These are phyloP conservation scores for Coniferiporia weirii DNA, from an alignment of 1,284 basidiomycete species.

Conservation along the genomic window DNA sequence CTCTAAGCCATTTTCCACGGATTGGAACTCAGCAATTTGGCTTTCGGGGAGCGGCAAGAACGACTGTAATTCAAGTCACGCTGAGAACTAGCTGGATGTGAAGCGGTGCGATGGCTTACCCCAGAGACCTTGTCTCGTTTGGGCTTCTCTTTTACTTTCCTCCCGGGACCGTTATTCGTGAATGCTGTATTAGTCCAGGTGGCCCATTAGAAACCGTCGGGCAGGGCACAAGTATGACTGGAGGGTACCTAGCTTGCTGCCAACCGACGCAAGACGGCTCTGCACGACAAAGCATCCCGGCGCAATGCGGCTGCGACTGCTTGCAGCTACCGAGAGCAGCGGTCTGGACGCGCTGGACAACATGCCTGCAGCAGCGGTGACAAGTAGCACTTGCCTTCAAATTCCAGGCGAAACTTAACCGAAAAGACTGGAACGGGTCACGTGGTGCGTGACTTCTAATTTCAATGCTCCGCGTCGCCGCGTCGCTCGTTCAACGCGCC, in stretches of 20 bases:
- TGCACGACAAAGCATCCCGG: slow-evolving; percentile 1
- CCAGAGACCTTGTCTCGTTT: slow-evolving; percentile 11
- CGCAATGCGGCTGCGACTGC: not conserved
- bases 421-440: slow-evolving; percentile 6
- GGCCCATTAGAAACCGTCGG: not conserved
- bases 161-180: not conserved
- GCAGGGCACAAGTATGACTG: not conserved
- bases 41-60: slow-evolving; percentile 12
- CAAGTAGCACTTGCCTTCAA: not conserved
- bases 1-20: not conserved
- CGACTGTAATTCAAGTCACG: not conserved
- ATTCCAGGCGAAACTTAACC: not conserved
- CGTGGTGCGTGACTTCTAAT: not conserved
- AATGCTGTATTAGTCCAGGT: not conserved
- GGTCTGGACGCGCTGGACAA: slow-evolving; percentile 1
- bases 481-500: not conserved
- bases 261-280: slow-evolving; percentile 6
- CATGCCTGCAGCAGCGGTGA: not conserved
- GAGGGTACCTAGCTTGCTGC: slow-evolving; percentile 1
- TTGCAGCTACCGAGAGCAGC: not conserved
- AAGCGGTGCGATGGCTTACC: not conserved
- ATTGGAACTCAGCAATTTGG: not conserved
- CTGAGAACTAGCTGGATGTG: not conserved
- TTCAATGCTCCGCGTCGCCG: not conserved
- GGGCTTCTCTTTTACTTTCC: slow-evolving; percentile 5